Percentiles rank a stretch among this genome's conserved stretches.
These are phyloP conservation scores for Clarireedia monteithiana DNA, from an alignment of 2,329 filamentous ascomycete genomes.

Conservation along the genomic window DNA sequence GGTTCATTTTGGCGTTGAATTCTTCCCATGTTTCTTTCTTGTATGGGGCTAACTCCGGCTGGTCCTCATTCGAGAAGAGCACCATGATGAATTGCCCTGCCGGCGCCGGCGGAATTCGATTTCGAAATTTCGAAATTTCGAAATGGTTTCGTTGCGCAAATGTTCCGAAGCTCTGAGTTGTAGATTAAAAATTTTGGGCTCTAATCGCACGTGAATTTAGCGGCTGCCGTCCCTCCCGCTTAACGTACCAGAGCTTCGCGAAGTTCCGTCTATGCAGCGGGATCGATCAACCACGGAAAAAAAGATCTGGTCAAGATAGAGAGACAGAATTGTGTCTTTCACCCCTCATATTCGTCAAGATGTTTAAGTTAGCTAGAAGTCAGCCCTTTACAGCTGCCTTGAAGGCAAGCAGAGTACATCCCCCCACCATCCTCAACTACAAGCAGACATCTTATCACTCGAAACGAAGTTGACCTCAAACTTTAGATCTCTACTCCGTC, in stretches of 20 bases:
- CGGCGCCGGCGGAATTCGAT: neutral
- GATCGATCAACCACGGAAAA: conserved; percentile 7
- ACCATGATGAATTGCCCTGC: neutral
- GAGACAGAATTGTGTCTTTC: conserved; percentile 20
- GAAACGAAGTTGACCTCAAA: conserved; percentile 22
- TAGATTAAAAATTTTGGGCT: conserved; percentile 2
- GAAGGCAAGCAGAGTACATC: conserved; percentile 66
- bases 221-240: conserved; percentile 4
- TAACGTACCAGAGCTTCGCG: conserved; percentile 13
- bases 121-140: neutral
- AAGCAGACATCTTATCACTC: conserved; percentile 14
- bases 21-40: conserved; percentile 24
- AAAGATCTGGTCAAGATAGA: conserved; percentile 10
- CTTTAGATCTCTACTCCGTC: conserved; percentile 39
- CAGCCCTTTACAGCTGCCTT: conserved; percentile 74
- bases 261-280: conserved; percentile 7
- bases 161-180: neutral
- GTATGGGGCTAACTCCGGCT: conserved; percentile 14
- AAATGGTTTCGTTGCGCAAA: neutral
- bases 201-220: conserved; percentile 16
- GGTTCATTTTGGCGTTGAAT: conserved; percentile 27
- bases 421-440: conserved; percentile 12
- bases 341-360: conserved; percentile 38
- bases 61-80: conserved; percentile 1
- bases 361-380: conserved; percentile 85